A percentile compares a stretch with the other conserved stretches of the same genome.
phyloP scores from a whole-genome alignment of 495 filamentous ascomycete species.

The Lasiosphaeris hirsuta region DNA sequence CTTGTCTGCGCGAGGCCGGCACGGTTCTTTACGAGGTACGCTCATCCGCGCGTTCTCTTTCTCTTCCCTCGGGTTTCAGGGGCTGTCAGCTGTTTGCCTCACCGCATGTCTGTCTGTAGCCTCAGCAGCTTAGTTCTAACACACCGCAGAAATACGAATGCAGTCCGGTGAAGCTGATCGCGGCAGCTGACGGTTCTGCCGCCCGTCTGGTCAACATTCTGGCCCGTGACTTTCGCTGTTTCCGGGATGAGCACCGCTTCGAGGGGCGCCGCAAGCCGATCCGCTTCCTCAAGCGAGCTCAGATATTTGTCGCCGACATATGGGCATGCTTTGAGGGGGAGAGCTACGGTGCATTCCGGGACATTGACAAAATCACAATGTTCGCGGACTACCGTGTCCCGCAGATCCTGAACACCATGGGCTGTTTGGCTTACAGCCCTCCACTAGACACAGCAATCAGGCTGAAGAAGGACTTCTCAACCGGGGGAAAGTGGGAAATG shows the following conservation, averaged over 20 bases:
- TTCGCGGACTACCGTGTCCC: constrained; percentile 98
- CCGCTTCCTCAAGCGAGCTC: constrained; percentile 85
- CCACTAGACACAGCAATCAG: constrained; percentile 68
- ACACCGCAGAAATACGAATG: constrained; percentile 68
- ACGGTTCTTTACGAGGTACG: constrained; percentile 78
- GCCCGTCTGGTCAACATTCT: constrained; percentile 80
- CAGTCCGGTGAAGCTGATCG: constrained; percentile 69
- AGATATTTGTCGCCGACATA: constrained; percentile 91
- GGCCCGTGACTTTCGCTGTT: constrained; percentile 75
- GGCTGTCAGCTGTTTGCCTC: too few relatives aligned
- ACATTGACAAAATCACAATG: constrained; percentile 95
- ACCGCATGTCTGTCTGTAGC: too few relatives aligned
- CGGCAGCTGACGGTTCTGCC: constrained; percentile 73
- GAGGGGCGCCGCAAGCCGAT: constrained; percentile 64
- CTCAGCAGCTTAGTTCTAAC: neutral
- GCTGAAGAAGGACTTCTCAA: constrained; percentile 57
- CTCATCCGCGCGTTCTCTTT: constrained; percentile 8
- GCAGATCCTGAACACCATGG: constrained; percentile 83
- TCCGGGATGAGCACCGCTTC: constrained; percentile 75
- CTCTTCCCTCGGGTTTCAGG: constrained; percentile 5
- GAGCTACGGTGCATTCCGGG: constrained; percentile 75
- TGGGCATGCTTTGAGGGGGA: constrained; percentile 92
- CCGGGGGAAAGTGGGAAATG: constrained; percentile 77
- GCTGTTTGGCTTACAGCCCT: constrained; percentile 80
- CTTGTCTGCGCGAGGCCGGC: constrained; percentile 81